Conservation (phyloP, 208 protist species). For the Crithidia sp. region DNA sequence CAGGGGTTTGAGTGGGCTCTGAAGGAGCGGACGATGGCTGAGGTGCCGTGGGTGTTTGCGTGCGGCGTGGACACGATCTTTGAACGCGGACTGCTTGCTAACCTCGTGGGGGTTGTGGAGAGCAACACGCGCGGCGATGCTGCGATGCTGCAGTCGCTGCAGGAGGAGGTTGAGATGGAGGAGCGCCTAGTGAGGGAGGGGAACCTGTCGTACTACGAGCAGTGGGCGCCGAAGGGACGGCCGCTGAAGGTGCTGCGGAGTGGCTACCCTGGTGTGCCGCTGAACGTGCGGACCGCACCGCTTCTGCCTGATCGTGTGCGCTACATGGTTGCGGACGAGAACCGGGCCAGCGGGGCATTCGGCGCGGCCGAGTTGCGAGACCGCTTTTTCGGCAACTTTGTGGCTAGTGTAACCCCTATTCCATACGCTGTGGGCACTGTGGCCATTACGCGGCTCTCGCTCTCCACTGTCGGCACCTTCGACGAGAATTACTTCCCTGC, state of each 20-base stretch:
- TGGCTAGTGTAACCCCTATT: slow-evolving; percentile 30
- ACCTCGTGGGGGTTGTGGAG: slow-evolving; percentile 20
- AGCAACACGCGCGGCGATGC: slow-evolving; percentile 25
- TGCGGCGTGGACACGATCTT: slow-evolving; percentile 47
- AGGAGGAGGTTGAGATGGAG: slow-evolving; percentile 39
- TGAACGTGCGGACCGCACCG: slow-evolving; percentile 36
- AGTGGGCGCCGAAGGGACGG: slow-evolving; percentile 31
- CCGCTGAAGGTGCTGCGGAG: slow-evolving; percentile 44
- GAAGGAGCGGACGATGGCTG: slow-evolving; percentile 23
- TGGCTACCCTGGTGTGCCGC: slow-evolving; percentile 33
- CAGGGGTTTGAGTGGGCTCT: slow-evolving; percentile 37
- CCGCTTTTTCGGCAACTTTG: slow-evolving; percentile 35
- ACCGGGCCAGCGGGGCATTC: slow-evolving; percentile 16
- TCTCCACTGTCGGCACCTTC: slow-evolving; percentile 40
- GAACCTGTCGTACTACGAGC: slow-evolving; percentile 37
- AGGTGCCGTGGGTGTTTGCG: slow-evolving; percentile 45
- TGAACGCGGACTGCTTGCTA: slow-evolving; percentile 30
- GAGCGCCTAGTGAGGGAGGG: slow-evolving; percentile 22
- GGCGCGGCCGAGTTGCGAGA: background rate
- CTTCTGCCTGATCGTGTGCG: slow-evolving; percentile 49
- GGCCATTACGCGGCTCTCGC: slow-evolving; percentile 36
- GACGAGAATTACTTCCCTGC: slow-evolving; percentile 57
- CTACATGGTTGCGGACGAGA: slow-evolving; percentile 29
- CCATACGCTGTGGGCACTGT: slow-evolving; percentile 18
- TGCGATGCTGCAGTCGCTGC: slow-evolving; percentile 30